Conservation (phyloP, 2,329 filamentous ascomycete species). For the Aotearoamyces nothofagi region DNA sequence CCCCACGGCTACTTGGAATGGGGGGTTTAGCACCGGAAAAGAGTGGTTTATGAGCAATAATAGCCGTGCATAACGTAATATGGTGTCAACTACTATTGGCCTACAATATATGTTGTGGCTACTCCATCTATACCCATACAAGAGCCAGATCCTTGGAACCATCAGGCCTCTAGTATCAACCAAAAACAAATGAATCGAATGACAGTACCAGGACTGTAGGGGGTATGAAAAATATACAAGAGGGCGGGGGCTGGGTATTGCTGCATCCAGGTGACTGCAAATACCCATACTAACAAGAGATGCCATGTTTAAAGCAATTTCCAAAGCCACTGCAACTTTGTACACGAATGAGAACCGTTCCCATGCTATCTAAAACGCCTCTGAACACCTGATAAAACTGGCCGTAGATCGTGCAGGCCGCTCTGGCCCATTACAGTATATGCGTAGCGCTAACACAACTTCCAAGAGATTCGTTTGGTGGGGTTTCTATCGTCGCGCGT, state of each 20-base stretch:
- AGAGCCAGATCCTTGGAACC: neutral
- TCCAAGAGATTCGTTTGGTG: neutral
- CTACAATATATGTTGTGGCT: neutral
- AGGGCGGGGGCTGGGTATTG: slow-evolving; percentile 7
- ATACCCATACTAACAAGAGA: slow-evolving; percentile 12
- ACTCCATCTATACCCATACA: neutral
- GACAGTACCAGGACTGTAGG: slow-evolving; percentile 11
- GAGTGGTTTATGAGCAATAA: too few species aligned
- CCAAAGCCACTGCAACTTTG: slow-evolving; percentile 10
- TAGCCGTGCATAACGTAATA: neutral
- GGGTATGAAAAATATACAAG: slow-evolving; percentile 15
- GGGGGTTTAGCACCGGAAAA: too few species aligned
- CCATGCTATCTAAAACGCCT: slow-evolving; percentile 3
- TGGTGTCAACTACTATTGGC: neutral
- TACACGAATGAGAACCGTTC: slow-evolving; percentile 13
- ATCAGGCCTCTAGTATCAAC: neutral
- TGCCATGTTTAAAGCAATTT: slow-evolving; percentile 10
- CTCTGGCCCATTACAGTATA: too few species aligned
- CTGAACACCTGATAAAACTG: too few species aligned
- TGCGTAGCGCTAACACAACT: too few species aligned
- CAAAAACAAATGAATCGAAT: slow-evolving; percentile 5
- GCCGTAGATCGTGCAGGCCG: too few species aligned
- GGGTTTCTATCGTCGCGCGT: slow-evolving; percentile 8
- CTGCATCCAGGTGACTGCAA: slow-evolving; percentile 11
- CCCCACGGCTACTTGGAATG: too few species aligned